Percentiles rank a stretch among this genome's conserved stretches.
These are phyloP conservation scores for Boletus reticulatus DNA, from an alignment of 768 basidiomycete genomes.

Conservation along the genomic window DNA sequence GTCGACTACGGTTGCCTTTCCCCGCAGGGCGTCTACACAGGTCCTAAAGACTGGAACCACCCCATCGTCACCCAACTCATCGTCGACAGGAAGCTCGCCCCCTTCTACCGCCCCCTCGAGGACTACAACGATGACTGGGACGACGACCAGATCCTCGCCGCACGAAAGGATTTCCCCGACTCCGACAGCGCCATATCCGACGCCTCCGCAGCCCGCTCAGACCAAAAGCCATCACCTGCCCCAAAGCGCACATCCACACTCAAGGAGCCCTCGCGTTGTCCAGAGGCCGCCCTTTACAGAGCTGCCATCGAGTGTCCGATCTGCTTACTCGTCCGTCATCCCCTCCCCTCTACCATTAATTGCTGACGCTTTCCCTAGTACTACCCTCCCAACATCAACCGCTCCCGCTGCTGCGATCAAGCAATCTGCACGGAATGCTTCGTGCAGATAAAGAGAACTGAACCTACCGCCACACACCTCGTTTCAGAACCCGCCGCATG, in stretches of 20 bases:
- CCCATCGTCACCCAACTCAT: constrained; percentile 84
- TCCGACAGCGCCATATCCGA: constrained; percentile 45
- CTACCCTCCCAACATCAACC: constrained; percentile 96
- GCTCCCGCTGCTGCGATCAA: constrained; percentile 97
- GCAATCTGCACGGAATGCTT: constrained; percentile 99
- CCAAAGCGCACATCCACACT: constrained; percentile 54
- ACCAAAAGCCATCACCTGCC: constrained; percentile 25
- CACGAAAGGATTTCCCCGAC: constrained; percentile 66
- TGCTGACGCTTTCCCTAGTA: constrained; percentile 56
- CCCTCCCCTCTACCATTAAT: constrained; percentile 3
- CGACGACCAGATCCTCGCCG: constrained; percentile 80
- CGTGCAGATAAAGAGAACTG: constrained; percentile 95
- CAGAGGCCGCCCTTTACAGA: constrained; percentile 80
- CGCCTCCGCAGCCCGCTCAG: constrained; percentile 32
- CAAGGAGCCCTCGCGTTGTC: constrained; percentile 63
- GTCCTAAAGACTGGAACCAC: constrained; percentile 87
- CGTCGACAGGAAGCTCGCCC: constrained; percentile 82
- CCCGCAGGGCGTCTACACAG: constrained; percentile 87
- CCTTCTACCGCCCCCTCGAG: constrained; percentile 94
- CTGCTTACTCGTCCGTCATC: constrained; percentile 83
- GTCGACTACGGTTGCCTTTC: constrained; percentile 80
- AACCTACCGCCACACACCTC: constrained; percentile 92
- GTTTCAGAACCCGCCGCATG: constrained; percentile 97
- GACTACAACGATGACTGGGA: constrained; percentile 91
- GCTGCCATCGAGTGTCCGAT: constrained; percentile 95